Conservation (phyloP, 2,329 filamentous ascomycete species). For the Lecanoromycetidae sp. region DNA sequence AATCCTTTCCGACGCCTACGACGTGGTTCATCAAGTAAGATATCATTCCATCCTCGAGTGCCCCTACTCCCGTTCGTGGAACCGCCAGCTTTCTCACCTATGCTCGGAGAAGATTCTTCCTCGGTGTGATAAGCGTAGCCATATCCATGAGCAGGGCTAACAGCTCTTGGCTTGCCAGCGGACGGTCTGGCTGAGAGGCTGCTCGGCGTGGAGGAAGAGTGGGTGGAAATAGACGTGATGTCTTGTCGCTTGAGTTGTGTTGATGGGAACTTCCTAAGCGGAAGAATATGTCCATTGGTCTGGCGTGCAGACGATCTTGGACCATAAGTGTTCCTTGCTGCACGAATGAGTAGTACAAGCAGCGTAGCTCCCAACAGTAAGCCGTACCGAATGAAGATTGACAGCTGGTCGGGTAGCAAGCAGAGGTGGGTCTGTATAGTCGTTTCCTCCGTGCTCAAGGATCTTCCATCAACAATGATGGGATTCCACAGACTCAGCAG, state of each 20-base stretch:
- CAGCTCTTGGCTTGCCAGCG: constrained; percentile 3
- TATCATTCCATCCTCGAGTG: constrained; percentile 5
- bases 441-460: not conserved
- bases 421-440: constrained; percentile 80
- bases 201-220: not conserved
- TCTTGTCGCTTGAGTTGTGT: not conserved
- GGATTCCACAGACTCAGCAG: constrained; percentile 90
- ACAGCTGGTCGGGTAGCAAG: constrained; percentile 75
- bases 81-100: not conserved
- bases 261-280: not conserved
- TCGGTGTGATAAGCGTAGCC: constrained; percentile 2
- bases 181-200: constrained; percentile 7
- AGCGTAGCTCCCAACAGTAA: constrained; percentile 47
- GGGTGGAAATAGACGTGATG: not conserved
- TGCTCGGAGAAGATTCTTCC: not conserved
- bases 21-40: not conserved
- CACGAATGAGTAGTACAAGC: constrained; percentile 31
- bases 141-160: constrained; percentile 6
- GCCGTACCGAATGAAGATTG: constrained; percentile 69
- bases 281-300: constrained; percentile 1
- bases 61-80: not conserved
- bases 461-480: constrained; percentile 42
- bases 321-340: constrained; percentile 3
- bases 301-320: not conserved
- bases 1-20: constrained; percentile 1